Percentiles rank a stretch among this genome's conserved stretches.
phyloP scores from a whole-genome alignment of 225 moss, liverwort and hornwort genomes.

The Thuidium tamariscinum region DNA sequence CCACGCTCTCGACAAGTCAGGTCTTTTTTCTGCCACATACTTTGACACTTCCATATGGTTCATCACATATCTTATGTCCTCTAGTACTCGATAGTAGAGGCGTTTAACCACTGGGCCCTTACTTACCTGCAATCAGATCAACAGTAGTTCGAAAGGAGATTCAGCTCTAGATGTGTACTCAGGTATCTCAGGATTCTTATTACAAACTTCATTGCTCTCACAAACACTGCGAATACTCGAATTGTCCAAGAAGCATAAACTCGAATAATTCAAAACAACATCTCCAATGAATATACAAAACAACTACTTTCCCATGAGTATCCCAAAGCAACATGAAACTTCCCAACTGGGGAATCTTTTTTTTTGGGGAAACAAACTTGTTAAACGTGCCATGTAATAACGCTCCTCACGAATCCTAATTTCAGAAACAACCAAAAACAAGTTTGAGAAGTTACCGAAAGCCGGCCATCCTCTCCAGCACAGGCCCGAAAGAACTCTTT shows the following conservation, averaged over 20 bases:
- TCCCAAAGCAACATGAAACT: background rate
- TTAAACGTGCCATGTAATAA: background rate
- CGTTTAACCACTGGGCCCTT: slow-evolving; percentile 59
- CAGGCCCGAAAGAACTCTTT: slow-evolving; percentile 74
- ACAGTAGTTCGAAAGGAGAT: background rate
- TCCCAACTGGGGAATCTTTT: background rate
- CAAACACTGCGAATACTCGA: background rate
- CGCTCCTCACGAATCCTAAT: background rate
- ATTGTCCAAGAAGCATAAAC: background rate
- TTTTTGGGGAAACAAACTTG: background rate
- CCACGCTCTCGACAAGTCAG: slow-evolving; percentile 70
- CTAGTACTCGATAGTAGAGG: slow-evolving; percentile 58
- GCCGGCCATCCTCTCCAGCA: slow-evolving; percentile 83
- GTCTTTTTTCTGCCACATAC: slow-evolving; percentile 61
- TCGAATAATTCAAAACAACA: background rate
- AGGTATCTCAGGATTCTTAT: background rate
- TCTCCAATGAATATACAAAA: background rate
- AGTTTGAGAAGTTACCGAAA: slow-evolving; percentile 44
- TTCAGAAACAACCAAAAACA: background rate
- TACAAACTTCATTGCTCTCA: background rate
- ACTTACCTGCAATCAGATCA: slow-evolving; percentile 56
- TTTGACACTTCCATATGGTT: slow-evolving; percentile 80
- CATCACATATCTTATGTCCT: slow-evolving; percentile 96
- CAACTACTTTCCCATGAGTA: background rate
- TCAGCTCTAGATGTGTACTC: background rate